phyloP scores from a whole-genome alignment of 495 filamentous ascomycete genomes.

The Penicillium angulare region DNA sequence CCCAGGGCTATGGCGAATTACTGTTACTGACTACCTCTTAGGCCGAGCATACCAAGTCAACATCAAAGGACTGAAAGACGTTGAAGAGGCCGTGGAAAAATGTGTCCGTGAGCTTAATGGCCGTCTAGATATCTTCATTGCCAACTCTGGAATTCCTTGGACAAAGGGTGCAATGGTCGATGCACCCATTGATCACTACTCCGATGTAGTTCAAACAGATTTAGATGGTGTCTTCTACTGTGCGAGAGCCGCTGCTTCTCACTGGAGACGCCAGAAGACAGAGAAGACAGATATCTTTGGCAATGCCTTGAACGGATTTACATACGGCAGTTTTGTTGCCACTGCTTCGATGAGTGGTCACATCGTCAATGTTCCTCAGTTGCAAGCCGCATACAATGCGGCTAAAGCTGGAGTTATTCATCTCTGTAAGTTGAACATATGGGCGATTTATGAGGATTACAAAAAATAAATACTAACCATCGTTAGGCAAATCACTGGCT shows the following conservation, averaged over 20 bases:
- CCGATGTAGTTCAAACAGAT: constrained; percentile 68
- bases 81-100: constrained; percentile 55
- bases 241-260: constrained; percentile 70
- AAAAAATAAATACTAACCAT: not conserved
- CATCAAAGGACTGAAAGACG: constrained; percentile 56
- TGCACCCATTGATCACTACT: constrained; percentile 62
- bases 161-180: constrained; percentile 66
- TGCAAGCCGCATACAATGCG: constrained; percentile 84
- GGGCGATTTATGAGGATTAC: not conserved
- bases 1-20: not conserved
- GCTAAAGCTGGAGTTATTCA: constrained; percentile 85
- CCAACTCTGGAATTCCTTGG: constrained; percentile 78
- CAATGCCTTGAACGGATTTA: constrained; percentile 63
- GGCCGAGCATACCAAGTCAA: constrained; percentile 77
- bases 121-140: constrained; percentile 76
- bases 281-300: constrained; percentile 66
- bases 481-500: constrained; percentile 65
- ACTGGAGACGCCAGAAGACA: constrained; percentile 65
- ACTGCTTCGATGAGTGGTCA: constrained; percentile 83
- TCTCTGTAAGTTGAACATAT: constrained; percentile 55
- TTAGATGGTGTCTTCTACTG: constrained; percentile 82
- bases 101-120: constrained; percentile 68
- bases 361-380: constrained; percentile 84
- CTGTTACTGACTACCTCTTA: constrained; percentile 22
- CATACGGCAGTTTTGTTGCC: constrained; percentile 70